Conservation (phyloP, 345 rosid species). For the Firmiana major region DNA sequence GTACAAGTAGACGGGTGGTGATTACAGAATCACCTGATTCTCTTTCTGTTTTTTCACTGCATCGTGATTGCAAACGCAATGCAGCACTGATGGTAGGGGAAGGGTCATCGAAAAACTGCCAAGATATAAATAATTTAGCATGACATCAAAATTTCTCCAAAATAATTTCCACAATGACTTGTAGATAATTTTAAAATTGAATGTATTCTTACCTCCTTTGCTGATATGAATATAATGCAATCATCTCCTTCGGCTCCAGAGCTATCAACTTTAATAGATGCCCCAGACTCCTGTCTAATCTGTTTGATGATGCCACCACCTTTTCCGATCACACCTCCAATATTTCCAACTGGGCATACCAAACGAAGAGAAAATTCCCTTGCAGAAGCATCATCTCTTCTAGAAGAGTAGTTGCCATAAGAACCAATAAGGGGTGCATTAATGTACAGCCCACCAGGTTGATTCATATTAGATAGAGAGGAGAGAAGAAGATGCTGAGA, state of each 20-base stretch:
- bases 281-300: conserved; percentile 68
- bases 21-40: conserved; percentile 53
- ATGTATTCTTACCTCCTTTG: conserved; percentile 49
- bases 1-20: conserved; percentile 62
- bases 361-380: conserved; percentile 57
- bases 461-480: conserved; percentile 33
- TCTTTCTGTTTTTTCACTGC: conserved; percentile 60
- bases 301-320: conserved; percentile 66
- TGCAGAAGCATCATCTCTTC: conserved; percentile 46
- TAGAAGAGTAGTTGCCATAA: conserved; percentile 41
- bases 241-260: conserved; percentile 58
- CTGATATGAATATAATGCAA: conserved; percentile 49
- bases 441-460: conserved; percentile 39
- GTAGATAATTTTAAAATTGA: neutral
- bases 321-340: conserved; percentile 67
- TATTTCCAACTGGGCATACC: conserved; percentile 55
- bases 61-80: conserved; percentile 58
- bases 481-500: conserved; percentile 53
- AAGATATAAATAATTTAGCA: neutral
- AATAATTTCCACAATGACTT: neutral
- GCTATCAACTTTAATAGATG: conserved; percentile 56
- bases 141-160: neutral
- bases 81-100: conserved; percentile 65
- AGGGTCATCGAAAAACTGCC: conserved; percentile 58
- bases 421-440: conserved; percentile 47